Base-by-base conservation (phyloP, 768 basidiomycete species). In the Lenzites betulinus region DNA sequence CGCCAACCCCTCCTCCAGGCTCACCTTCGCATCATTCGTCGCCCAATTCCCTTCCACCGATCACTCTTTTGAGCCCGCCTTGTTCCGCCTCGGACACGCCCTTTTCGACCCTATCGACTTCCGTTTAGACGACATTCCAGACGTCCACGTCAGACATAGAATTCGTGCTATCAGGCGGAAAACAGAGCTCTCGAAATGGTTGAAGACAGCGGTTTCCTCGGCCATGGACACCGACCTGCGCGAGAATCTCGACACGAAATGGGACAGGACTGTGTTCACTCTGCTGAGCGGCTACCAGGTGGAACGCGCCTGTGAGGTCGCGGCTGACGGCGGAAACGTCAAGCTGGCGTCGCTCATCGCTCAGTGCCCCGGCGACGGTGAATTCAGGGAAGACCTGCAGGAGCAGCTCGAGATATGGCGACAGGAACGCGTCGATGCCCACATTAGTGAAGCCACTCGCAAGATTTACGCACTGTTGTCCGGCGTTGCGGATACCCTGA, bases 321-420 rank as follows among this genome's bases (percentile, higher is more conserved):
- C 94, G 2, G 77, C 88, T 64, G 87, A 90, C 51, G 83, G 83
- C 6, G 87, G 89, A 3, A 91, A 92, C 66, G 74, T 92, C 65
- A 91, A 92, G 65, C 84, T 99, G 9, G 90, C 97, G 1, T 94
- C 93, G 7, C 81, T 99, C 25, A 80, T 98, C 56, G 84, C 94
- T 7, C 95, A 98, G 72, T 89, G 87, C 16, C 88, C 88, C 0
- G 92, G 93, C 1, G 90, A 93, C 67, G 78, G 79, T 22, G 79
- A 82, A 28, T 95, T 92, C 74, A 80, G 85, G 53, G 83, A 78
- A 47, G 92, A 95, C 69, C 73, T 98, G 42, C 76, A 74, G 58
- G 75, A 84, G 3, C 97, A 99, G 67, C 72, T 98, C 9, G 79
- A 83, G 18, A 83, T 92, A 38, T 99, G 97, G 97, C 81, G 83